These are phyloP conservation scores for Macrolepiota dolichaula DNA, from an alignment of 768 basidiomycete genomes.

Conservation along the genomic window DNA sequence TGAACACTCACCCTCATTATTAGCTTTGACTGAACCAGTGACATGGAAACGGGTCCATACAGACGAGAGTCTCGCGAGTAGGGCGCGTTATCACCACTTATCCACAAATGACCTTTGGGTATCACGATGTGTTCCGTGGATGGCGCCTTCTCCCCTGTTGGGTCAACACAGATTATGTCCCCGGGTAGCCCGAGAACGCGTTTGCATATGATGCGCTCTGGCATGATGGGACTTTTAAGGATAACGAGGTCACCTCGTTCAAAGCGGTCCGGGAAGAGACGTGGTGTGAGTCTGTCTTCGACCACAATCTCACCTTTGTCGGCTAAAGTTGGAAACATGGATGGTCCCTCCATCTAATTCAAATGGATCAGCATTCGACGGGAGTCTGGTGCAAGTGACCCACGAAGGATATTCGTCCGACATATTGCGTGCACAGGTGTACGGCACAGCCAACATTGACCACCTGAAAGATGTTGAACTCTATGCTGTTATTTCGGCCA, in stretches of 20 bases:
- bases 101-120: slow-evolving; percentile 88
- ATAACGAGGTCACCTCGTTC: slow-evolving; percentile 77
- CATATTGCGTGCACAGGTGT: slow-evolving; percentile 65
- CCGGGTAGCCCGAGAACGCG: slow-evolving; percentile 88
- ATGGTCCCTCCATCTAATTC: slow-evolving; percentile 63
- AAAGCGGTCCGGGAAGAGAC: slow-evolving; percentile 47
- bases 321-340: slow-evolving; percentile 78
- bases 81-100: slow-evolving; percentile 84
- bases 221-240: slow-evolving; percentile 66
- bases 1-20: slow-evolving; percentile 52
- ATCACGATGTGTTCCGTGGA: slow-evolving; percentile 72
- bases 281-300: slow-evolving; percentile 56
- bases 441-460: slow-evolving; percentile 53
- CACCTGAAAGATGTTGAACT: slow-evolving; percentile 29
- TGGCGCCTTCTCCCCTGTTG: slow-evolving; percentile 61
- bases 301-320: slow-evolving; percentile 56
- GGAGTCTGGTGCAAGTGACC: neutral
- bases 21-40: slow-evolving; percentile 67
- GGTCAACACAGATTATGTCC: slow-evolving; percentile 86
- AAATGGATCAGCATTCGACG: neutral
- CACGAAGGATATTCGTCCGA: slow-evolving; percentile 26
- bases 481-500: neutral
- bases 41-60: slow-evolving; percentile 92
- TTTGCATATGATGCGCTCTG: slow-evolving; percentile 75
- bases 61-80: slow-evolving; percentile 82